Evolutionary conservation across 805 yeast species (phyloP).

Genomic region (Brettanomyces custersianus): DNA sequence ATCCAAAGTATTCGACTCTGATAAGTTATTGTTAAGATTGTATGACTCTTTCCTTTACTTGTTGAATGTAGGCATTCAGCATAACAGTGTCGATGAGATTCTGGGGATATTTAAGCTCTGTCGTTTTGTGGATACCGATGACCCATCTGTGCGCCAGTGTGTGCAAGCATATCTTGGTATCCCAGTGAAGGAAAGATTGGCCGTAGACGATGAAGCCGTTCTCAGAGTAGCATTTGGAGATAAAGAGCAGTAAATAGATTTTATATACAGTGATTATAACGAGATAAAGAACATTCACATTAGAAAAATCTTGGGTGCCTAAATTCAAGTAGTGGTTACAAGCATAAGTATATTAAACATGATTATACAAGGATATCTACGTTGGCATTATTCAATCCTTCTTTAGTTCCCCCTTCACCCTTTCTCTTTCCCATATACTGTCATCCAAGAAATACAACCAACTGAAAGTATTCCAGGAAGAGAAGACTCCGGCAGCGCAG

Average conservation of each 20-base stretch:
- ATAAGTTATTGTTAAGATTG: slow-evolving; percentile 6
- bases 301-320: too few relatives aligned
- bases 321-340: too few relatives aligned
- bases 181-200: not conserved
- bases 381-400: not conserved
- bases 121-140: not conserved
- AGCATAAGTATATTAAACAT: too few relatives aligned
- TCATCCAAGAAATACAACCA: slow-evolving; percentile 88
- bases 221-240: too few relatives aligned
- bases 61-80: not conserved
- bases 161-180: not conserved
- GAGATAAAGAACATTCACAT: too few relatives aligned
- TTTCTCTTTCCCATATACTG: slow-evolving; percentile 40
- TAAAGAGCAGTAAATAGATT: too few relatives aligned
- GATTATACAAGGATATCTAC: too few relatives aligned
- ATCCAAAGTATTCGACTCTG: slow-evolving; percentile 6
- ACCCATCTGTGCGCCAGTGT: not conserved
- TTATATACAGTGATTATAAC: too few relatives aligned
- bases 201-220: too few relatives aligned
- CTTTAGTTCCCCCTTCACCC: not conserved
- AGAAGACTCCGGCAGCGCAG: slow-evolving; percentile 75
- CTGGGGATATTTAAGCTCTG: not conserved
- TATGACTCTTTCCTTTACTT: slow-evolving; percentile 11
- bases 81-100: not conserved
- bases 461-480: slow-evolving; percentile 81